These are phyloP conservation scores for Hyparrhenia diplandra DNA, from an alignment of 176 grass and related monocot genomes.

Conservation along the genomic window DNA sequence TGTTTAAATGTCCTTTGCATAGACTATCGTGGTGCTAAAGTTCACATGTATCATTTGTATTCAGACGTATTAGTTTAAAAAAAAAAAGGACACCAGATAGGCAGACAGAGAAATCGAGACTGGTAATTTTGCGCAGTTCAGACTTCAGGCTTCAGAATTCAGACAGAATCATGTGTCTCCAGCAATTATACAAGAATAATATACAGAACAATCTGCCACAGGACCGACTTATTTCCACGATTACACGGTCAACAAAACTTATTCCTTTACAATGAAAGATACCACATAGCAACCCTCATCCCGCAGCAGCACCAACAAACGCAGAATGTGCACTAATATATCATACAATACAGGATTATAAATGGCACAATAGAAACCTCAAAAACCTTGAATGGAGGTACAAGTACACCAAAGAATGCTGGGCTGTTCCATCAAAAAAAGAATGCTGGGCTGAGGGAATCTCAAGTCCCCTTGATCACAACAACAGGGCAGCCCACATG, in stretches of 20 bases:
- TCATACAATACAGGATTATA: not conserved
- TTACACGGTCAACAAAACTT: not conserved
- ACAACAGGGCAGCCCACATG: constrained; percentile 64
- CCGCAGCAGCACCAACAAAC: not conserved
- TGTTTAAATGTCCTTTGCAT: not conserved
- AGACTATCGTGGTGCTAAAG: not conserved
- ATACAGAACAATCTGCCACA: constrained; percentile 20
- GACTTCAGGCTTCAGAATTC: not conserved
- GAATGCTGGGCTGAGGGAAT: constrained; percentile 13
- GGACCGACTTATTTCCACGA: constrained; percentile 28
- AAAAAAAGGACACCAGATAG: not conserved
- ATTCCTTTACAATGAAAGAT: not conserved
- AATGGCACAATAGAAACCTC: not conserved
- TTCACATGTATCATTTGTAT: not conserved
- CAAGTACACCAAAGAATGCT: constrained; percentile 41
- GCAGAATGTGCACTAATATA: not conserved
- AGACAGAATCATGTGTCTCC: not conserved
- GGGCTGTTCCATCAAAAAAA: constrained; percentile 8
- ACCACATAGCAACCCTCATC: not conserved
- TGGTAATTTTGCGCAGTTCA: not conserved
- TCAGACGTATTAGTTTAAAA: too few species aligned
- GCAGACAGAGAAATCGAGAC: not conserved
- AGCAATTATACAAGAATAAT: not conserved
- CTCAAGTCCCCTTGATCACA: constrained; percentile 64
- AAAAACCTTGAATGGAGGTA: not conserved